Evolutionary conservation across 2,329 filamentous ascomycete species (phyloP).

Genomic region (Cordyceps cicadae): DNA sequence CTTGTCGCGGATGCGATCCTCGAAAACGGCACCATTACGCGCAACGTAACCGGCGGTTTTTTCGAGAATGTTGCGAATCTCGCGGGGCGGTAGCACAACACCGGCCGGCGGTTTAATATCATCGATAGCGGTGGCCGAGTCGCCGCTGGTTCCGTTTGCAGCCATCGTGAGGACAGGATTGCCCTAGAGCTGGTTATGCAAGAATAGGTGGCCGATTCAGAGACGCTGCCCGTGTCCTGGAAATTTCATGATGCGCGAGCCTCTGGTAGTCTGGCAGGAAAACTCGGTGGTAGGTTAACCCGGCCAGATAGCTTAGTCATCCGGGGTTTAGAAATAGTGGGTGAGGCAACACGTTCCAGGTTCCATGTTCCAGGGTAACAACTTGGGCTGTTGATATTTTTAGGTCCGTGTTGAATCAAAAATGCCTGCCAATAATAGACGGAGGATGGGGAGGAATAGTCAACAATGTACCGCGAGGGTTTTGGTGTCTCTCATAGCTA

Average conservation of each 20-base stretch:
- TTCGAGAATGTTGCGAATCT: slow-evolving; percentile 77
- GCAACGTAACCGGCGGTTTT: slow-evolving; percentile 92
- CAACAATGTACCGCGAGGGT: no score
- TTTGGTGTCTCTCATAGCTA: background rate
- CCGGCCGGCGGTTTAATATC: slow-evolving; percentile 72
- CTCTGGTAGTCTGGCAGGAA: background rate
- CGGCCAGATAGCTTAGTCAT: slow-evolving; percentile 3
- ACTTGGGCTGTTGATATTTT: background rate
- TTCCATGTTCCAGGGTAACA: no score
- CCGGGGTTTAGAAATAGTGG: background rate
- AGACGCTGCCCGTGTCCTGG: background rate
- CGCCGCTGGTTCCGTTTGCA: slow-evolving; percentile 40
- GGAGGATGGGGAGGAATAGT: no score
- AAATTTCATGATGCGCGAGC: slow-evolving; percentile 8
- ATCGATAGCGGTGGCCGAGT: slow-evolving; percentile 47
- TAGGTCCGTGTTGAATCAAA: no score
- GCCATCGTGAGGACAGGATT: slow-evolving; percentile 24
- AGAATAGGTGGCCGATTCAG: background rate
- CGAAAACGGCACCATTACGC: slow-evolving; percentile 59
- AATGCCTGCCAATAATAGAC: no score
- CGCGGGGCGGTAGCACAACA: slow-evolving; percentile 80
- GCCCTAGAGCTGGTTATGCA: background rate
- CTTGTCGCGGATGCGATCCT: slow-evolving; percentile 79
- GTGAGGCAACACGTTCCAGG: background rate
- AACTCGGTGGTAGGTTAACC: slow-evolving; percentile 1